phyloP scores from a whole-genome alignment of 352 stramenopile species.

The Globisporangium splendens region DNA sequence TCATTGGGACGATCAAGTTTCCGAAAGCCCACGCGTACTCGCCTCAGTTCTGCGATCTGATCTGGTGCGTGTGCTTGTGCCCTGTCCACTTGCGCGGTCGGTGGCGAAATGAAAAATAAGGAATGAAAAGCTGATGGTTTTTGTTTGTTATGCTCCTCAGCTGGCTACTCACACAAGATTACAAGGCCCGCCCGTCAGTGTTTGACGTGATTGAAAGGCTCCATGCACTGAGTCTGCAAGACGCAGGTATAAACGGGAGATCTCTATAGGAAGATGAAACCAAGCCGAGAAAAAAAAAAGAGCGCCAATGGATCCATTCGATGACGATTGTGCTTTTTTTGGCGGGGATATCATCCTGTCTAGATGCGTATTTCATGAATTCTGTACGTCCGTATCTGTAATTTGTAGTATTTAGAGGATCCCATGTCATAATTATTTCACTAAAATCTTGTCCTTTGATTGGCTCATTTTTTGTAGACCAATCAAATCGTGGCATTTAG shows the following conservation, averaged over 20 bases:
- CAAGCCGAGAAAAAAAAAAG: slow-evolving; percentile 6
- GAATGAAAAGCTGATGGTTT: neutral
- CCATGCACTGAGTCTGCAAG: slow-evolving; percentile 22
- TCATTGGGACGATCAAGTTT: slow-evolving; percentile 85
- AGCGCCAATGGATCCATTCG: slow-evolving; percentile 5
- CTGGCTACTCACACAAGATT: slow-evolving; percentile 70
- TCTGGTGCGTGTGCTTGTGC: slow-evolving; percentile 33
- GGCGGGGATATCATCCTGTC: neutral
- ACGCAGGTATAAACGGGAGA: neutral
- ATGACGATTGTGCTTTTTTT: slow-evolving; percentile 1
- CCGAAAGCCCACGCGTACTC: slow-evolving; percentile 58
- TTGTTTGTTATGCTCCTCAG: slow-evolving; percentile 20
- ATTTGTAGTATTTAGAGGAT: neutral
- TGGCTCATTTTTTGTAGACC: slow-evolving; percentile 5
- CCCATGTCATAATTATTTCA: neutral
- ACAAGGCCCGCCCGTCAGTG: slow-evolving; percentile 41
- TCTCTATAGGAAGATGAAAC: slow-evolving; percentile 5
- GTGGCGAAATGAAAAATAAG: slow-evolving; percentile 13
- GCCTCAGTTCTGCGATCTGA: slow-evolving; percentile 61
- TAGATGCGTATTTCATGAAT: slow-evolving; percentile 7
- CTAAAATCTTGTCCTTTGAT: slow-evolving; percentile 3
- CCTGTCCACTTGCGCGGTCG: slow-evolving; percentile 4
- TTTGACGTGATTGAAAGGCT: slow-evolving; percentile 68
- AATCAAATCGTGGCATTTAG: slow-evolving; percentile 21
- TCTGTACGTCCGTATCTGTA: neutral